These are phyloP conservation scores for Cornus florida DNA, from an alignment of 148 eudicot species.

Conservation along the genomic window DNA sequence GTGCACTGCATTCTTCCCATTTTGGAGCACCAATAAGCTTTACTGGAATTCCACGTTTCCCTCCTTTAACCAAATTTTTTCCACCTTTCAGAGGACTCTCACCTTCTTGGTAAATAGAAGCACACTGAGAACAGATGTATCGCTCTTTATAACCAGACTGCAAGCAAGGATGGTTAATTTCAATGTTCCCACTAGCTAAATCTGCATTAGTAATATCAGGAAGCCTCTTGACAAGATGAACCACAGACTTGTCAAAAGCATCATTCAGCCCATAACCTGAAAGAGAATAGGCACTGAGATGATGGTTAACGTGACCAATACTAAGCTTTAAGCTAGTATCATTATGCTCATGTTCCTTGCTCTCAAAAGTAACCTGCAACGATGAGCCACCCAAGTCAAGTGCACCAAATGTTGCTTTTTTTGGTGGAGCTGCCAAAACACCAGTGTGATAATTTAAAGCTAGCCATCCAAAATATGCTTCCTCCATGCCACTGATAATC, in stretches of 20 bases:
- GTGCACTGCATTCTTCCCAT: slow-evolving; percentile 80
- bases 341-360: slow-evolving; percentile 44
- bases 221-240: slow-evolving; percentile 63
- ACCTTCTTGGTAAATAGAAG: slow-evolving; percentile 44
- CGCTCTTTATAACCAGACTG: slow-evolving; percentile 78
- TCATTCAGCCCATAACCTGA: slow-evolving; percentile 96
- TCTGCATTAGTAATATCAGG: slow-evolving; percentile 49
- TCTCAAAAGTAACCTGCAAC: slow-evolving; percentile 95
- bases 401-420: slow-evolving; percentile 84
- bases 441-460: slow-evolving; percentile 84
- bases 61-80: slow-evolving; percentile 38
- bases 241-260: slow-evolving; percentile 95
- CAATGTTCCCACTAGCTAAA: slow-evolving; percentile 56
- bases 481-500: slow-evolving; percentile 88
- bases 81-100: slow-evolving; percentile 47
- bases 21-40: slow-evolving; percentile 81
- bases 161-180: slow-evolving; percentile 89
- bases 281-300: slow-evolving; percentile 91
- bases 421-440: slow-evolving; percentile 67
- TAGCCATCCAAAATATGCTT: slow-evolving; percentile 99
- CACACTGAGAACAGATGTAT: slow-evolving; percentile 72
- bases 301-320: slow-evolving; percentile 90
- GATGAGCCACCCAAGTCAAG: slow-evolving; percentile 99
- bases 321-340: slow-evolving; percentile 80
- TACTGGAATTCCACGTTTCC: slow-evolving; percentile 57